Base-by-base conservation (phyloP, 2,329 filamentous ascomycete species). In the Teratosphaeria nubilosa region DNA sequence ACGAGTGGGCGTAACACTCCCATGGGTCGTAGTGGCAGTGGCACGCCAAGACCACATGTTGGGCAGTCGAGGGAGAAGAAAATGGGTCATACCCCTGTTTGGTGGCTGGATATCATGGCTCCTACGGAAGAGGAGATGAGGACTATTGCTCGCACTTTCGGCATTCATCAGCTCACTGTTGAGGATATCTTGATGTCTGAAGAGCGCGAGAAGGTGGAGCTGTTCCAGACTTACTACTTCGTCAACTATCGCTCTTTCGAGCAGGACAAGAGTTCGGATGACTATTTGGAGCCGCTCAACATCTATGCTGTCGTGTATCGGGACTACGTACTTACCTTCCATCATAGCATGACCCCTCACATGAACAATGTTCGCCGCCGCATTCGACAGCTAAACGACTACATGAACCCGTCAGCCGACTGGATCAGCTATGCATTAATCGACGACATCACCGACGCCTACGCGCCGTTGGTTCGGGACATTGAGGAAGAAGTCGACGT, bases 401-500 rank as follows among this genome's bases (percentile, higher is more conserved):
- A 95, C 72, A 82, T 97, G 66, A 89, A 95, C 51, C 79, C 97
- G 13, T 92, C 88, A 53, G 90, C 92, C 0, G 94, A 99, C 72
- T 99, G 94, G 94, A 96, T 99, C 65, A 95, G 90, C 7, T 99
- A 99, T 69, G 94, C 91, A 53, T 88, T 96, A 64, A 96, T 97
- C 63, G 94, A 99, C 74, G 94, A 99, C 71, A 96, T 99, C 66
- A 99, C 94, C 5, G 94, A 99, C 72, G 91, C 91, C 2, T 99
- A 96, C 69, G 88, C 87, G 5, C 94, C 94, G 0, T 78, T 97
- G 53, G 96, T 99, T 58, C 88, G 95, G 66, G 85, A 82, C 25
- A 96, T 99, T 55, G 94, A 99, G 72, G 86, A 96, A 53, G 92
- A 99, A 71, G 94, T 97, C 11, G 94, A 99, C 70, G 88, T 95